These are phyloP conservation scores for Podospora didyma DNA, from an alignment of 495 filamentous ascomycete species.

Conservation along the genomic window DNA sequence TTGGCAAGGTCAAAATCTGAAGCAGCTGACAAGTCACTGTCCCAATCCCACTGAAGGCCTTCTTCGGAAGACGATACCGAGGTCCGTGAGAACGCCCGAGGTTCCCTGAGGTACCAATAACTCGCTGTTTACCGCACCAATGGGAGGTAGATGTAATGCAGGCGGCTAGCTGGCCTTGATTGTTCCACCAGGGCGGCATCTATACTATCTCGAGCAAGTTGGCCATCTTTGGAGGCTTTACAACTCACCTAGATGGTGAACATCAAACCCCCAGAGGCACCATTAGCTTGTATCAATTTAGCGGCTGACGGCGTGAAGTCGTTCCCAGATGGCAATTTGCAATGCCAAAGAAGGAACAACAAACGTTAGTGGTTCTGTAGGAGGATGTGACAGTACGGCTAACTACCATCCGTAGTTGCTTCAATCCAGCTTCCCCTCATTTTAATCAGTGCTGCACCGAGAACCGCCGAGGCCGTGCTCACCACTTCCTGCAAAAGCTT, in stretches of 20 bases:
- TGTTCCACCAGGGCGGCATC: too few relatives aligned
- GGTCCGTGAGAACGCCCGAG: not conserved
- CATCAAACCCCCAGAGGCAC: too few relatives aligned
- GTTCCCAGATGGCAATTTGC: not conserved
- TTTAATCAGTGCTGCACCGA: conserved; percentile 4
- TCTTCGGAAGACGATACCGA: not conserved
- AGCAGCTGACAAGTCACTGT: not conserved
- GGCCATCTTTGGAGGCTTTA: too few relatives aligned
- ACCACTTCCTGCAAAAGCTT: not conserved
- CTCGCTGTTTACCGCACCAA: not conserved
- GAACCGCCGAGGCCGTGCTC: conserved; percentile 4
- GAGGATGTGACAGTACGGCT: not conserved
- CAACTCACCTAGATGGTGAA: too few relatives aligned
- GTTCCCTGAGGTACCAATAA: not conserved
- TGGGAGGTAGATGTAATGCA: not conserved
- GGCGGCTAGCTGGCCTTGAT: too few relatives aligned
- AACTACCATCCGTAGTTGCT: not conserved
- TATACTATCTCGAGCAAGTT: too few relatives aligned
- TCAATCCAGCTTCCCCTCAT: conserved; percentile 7
- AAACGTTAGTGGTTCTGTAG: not conserved
- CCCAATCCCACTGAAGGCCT: not conserved
- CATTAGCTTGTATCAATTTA: too few relatives aligned
- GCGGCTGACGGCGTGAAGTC: too few relatives aligned
- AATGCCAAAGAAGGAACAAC: not conserved
- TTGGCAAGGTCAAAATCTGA: too few relatives aligned